phyloP scores from a whole-genome alignment of 2,329 filamentous ascomycete genomes.

The Aspergillus bombycis region DNA sequence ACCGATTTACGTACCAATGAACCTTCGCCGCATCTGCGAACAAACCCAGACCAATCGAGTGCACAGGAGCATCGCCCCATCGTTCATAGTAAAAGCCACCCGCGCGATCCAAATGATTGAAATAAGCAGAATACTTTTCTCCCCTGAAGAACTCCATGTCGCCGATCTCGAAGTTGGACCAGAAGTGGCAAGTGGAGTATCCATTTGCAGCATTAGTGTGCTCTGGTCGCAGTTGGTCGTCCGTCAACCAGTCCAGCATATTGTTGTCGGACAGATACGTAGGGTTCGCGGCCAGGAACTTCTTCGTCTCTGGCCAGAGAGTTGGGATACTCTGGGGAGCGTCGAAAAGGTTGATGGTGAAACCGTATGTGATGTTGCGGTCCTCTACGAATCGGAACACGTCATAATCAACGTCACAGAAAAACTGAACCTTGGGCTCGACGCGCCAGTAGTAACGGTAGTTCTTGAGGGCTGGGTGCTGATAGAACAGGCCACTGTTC shows the following conservation, averaged over 20 bases:
- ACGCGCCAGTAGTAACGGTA: constrained; percentile 97
- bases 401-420: constrained; percentile 98
- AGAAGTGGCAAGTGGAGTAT: constrained; percentile 98
- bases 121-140: constrained; percentile 90
- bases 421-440: constrained; percentile 98
- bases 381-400: constrained; percentile 98
- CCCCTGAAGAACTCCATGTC: constrained; percentile 93
- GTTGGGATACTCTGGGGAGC: constrained; percentile 81
- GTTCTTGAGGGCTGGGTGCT: constrained; percentile 82
- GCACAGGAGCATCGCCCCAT: constrained; percentile 97
- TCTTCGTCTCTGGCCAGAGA: constrained; percentile 93
- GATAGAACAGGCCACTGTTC: constrained; percentile 98
- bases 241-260: constrained; percentile 84
- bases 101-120: constrained; percentile 88
- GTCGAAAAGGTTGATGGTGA: constrained; percentile 97
- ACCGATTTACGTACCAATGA: constrained; percentile 71
- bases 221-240: constrained; percentile 73
- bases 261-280: constrained; percentile 81
- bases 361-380: constrained; percentile 98
- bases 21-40: constrained; percentile 91
- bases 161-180: constrained; percentile 97
- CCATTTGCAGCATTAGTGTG: constrained; percentile 82
- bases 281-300: constrained; percentile 84
- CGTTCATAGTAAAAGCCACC: constrained; percentile 98
- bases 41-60: constrained; percentile 87